Conservation (phyloP, 768 basidiomycete genomes). For the Naganishia vishniacii region DNA sequence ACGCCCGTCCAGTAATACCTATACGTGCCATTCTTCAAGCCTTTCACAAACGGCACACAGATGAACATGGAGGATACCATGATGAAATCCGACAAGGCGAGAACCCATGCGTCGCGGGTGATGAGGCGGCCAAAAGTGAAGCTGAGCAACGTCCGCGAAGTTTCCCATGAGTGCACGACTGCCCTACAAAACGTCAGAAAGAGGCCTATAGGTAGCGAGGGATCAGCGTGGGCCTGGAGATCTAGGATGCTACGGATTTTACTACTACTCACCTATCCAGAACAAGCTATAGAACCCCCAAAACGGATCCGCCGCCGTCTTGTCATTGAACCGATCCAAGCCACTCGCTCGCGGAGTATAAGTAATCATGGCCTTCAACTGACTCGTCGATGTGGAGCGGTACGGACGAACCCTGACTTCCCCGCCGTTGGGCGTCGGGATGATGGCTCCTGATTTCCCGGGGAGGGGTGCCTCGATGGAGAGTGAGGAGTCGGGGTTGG, state of each 20-base stretch:
- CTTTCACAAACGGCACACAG: conserved; percentile 78
- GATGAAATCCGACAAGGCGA: conserved; percentile 76
- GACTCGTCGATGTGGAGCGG: conserved; percentile 67
- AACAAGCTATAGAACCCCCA: conserved; percentile 93
- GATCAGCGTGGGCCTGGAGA: no score
- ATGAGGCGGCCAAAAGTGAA: conserved; percentile 79
- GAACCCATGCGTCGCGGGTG: conserved; percentile 71
- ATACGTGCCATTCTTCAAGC: conserved; percentile 71
- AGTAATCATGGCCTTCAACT: conserved; percentile 72
- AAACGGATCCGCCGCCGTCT: conserved; percentile 74
- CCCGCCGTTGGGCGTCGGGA: conserved; percentile 35
- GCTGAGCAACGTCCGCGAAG: conserved; percentile 67
- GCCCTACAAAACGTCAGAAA: conserved; percentile 75
- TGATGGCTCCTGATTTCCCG: conserved; percentile 31
- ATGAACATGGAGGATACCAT: conserved; percentile 67
- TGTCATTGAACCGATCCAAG: conserved; percentile 75
- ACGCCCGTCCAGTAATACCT: conserved; percentile 71
- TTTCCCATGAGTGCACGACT: conserved; percentile 56
- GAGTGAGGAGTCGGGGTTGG: conserved; percentile 9
- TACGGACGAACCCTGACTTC: conserved; percentile 46
- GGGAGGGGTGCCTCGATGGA: conserved; percentile 18
- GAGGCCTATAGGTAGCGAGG: conserved; percentile 54
- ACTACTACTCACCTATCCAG: conserved; percentile 55
- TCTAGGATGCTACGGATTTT: no score
- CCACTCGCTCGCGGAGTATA: conserved; percentile 79